phyloP scores from a whole-genome alignment of 1,284 basidiomycete genomes.

The Cutaneotrichosporon cyanovorans region DNA sequence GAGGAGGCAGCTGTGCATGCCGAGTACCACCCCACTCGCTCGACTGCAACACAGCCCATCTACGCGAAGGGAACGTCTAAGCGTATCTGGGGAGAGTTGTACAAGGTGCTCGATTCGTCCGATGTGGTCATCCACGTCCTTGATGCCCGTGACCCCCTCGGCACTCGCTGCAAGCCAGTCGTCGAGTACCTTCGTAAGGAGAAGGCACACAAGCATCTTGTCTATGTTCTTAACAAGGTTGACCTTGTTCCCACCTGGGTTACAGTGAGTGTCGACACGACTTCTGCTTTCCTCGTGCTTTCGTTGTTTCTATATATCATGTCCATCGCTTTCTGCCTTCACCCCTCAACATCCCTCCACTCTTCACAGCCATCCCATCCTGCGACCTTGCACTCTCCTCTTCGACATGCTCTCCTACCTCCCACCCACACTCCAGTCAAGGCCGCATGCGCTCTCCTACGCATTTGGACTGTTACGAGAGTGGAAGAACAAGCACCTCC shows the following conservation, averaged over 20 bases:
- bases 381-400: neutral
- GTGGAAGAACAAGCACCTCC: slow-evolving; percentile 53
- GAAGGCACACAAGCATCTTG: slow-evolving; percentile 94
- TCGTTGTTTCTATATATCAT: neutral
- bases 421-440: slow-evolving; percentile 51
- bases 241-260: slow-evolving; percentile 99
- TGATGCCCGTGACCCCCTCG: slow-evolving; percentile 91
- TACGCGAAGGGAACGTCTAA: slow-evolving; percentile 87
- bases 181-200: slow-evolving; percentile 92
- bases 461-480: slow-evolving; percentile 54
- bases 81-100: slow-evolving; percentile 94
- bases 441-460: slow-evolving; percentile 43
- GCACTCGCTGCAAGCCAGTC: slow-evolving; percentile 94
- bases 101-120: slow-evolving; percentile 98
- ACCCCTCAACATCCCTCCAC: no score
- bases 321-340: no score
- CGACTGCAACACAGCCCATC: slow-evolving; percentile 61
- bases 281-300: neutral
- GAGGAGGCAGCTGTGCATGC: slow-evolving; percentile 26
- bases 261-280: slow-evolving; percentile 65
- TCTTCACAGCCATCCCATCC: neutral
- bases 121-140: slow-evolving; percentile 94
- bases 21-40: slow-evolving; percentile 31
- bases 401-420: slow-evolving; percentile 6
- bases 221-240: slow-evolving; percentile 96